Base-by-base conservation (phyloP, 2,329 filamentous ascomycete species). In the Pochonia chlamydosporia region DNA sequence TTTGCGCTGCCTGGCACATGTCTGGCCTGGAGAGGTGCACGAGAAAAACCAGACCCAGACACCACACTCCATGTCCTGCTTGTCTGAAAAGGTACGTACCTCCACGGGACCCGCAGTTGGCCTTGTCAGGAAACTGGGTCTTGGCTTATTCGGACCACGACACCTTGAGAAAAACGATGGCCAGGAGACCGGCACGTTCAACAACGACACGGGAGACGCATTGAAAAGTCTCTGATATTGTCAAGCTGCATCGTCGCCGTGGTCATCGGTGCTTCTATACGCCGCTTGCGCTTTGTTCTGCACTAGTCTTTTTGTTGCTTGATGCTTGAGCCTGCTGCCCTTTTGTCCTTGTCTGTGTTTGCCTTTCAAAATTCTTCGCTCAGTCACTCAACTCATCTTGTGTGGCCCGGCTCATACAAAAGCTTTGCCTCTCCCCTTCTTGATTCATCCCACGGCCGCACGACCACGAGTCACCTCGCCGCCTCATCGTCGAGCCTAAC, bases 81-180 rank as follows among this genome's bases (percentile, higher is more conserved):
- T 11, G 25, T 26, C 11, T 10, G 30, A 41, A 21, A 24, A 21
- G 30, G 45, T 43, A 43, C 30, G 45, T 43, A 37, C 46, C 45
- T 37, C 16, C 26, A 20, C 31, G 18, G 42, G 47, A 20, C 43
- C 47, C 47, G 28, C 43, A 42, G 20, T 44, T 47, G 45, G 45
- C 45, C 50, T 43, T 49, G 49, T 50, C 41, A 43, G 45, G 46
- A 44, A 50, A 48, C 43, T 51, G 43, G 51, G 54, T 49, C 55
- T 50, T 61, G 63, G 63, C 63, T 64, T 66, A 64, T 66, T 66
- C 63, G 61, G 62, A 64, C 63, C 63, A 66, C 63, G 63, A 66
- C 63, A 65, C 59, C 62, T 64, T 54, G 58, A 65, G 59, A 65
- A 66, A 65, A 64, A 57, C 62, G 56, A 64, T 48, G 53, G 54